Evolutionary conservation across 192 early-diverging fungal species (phyloP).

Genomic region (Podila horticola): DNA sequence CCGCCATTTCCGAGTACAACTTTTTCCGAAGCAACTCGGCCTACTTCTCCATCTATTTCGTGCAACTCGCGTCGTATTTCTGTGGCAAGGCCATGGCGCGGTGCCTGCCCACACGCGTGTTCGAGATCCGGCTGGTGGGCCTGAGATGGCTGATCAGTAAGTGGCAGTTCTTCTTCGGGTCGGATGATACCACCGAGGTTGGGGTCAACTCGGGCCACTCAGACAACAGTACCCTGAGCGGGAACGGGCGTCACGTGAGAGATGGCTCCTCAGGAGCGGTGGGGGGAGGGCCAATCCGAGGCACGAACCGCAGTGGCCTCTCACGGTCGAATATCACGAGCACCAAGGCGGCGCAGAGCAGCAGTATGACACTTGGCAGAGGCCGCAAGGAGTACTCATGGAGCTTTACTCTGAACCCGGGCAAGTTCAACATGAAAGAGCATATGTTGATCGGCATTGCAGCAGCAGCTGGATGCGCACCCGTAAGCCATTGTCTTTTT

Average conservation of each 20-base stretch:
- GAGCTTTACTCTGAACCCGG: conserved; percentile 41
- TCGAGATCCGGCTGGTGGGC: conserved; percentile 26
- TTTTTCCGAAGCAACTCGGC: conserved; percentile 51
- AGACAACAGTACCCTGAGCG: conserved; percentile 12
- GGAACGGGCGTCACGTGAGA: conserved; percentile 3
- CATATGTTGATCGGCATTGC: conserved; percentile 70
- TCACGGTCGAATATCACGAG: conserved; percentile 9
- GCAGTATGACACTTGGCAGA: neutral
- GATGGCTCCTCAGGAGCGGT: neutral
- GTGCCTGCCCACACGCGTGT: conserved; percentile 22
- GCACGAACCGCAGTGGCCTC: conserved; percentile 7
- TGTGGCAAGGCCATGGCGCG: conserved; percentile 51
- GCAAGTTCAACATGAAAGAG: conserved; percentile 75
- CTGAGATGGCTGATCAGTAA: neutral
- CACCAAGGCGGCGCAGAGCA: neutral
- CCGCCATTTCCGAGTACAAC: conserved; percentile 54
- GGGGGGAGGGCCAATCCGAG: conserved; percentile 17
- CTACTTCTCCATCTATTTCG: conserved; percentile 51
- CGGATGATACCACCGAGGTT: neutral
- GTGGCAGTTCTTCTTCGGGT: neutral
- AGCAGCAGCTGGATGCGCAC: conserved; percentile 62
- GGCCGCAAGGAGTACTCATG: conserved; percentile 2
- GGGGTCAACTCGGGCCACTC: conserved; percentile 9
- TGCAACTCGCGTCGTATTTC: conserved; percentile 49
- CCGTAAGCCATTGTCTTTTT: conserved; percentile 18